A percentile compares a stretch with the other conserved stretches of the same genome.
These are phyloP conservation scores for Haematococcus sp. DNA, from an alignment of 139 green algal genomes.

Conservation along the genomic window DNA sequence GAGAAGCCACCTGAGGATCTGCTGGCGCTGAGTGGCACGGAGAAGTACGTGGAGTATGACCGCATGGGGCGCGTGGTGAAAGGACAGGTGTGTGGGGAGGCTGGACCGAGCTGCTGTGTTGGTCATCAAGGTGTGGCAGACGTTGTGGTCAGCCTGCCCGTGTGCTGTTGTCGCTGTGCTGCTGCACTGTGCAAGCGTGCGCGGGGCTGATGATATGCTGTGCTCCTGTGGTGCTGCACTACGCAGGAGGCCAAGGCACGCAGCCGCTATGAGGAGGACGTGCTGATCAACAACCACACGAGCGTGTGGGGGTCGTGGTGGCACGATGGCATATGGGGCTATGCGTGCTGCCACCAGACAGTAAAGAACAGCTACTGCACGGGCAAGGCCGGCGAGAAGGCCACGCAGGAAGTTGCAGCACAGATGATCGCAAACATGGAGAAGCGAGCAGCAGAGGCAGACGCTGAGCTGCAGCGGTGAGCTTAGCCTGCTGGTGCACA, in stretches of 20 bases:
- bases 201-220: too few relatives aligned
- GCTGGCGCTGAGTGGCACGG: conserved; percentile 71
- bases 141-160: too few relatives aligned
- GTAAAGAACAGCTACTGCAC: conserved; percentile 94
- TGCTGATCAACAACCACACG: conserved; percentile 93
- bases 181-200: too few relatives aligned
- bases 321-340: conserved; percentile 89
- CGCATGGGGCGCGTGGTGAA: conserved; percentile 63
- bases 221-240: too few relatives aligned
- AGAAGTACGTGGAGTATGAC: conserved; percentile 97
- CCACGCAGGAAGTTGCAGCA: conserved; percentile 11
- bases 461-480: conserved; percentile 30
- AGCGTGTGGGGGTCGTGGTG: conserved; percentile 94
- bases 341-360: conserved; percentile 86
- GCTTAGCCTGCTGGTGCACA: background rate
- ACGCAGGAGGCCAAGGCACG: conserved; percentile 35
- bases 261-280: conserved; percentile 94
- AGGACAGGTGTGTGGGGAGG: conserved; percentile 55
- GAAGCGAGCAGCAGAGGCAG: conserved; percentile 38
- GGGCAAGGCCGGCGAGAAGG: conserved; percentile 47
- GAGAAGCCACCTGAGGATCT: conserved; percentile 53
- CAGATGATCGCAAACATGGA: conserved; percentile 67
- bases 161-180: too few relatives aligned
- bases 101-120: background rate
- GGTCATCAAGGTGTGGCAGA: too few relatives aligned